Evolutionary conservation across 176 grass and related monocot species (phyloP).

Genomic region (Hordeum vulgare): DNA sequence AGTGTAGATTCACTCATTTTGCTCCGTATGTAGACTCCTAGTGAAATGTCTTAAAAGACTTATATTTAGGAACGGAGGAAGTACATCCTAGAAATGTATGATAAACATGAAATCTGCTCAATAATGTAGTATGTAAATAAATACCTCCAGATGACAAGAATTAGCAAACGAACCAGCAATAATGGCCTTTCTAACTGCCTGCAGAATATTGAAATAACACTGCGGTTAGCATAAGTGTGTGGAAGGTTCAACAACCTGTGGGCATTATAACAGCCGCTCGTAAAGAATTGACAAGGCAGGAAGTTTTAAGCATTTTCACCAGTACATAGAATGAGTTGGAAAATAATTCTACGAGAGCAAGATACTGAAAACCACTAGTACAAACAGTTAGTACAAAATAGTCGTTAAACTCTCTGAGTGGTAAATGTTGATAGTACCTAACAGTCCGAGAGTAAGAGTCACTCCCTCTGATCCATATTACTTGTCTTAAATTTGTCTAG

Average conservation of each 20-base stretch:
- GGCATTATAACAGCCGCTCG: not conserved
- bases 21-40: too few relatives aligned
- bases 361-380: not conserved
- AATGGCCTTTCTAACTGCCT: conserved; percentile 79
- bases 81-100: not conserved
- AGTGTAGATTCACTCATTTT: too few relatives aligned
- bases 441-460: too few relatives aligned
- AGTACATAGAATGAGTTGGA: not conserved
- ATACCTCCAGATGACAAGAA: conserved; percentile 85
- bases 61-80: too few relatives aligned
- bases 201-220: conserved; percentile 28
- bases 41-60: too few relatives aligned
- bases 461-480: too few relatives aligned
- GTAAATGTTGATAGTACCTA: not conserved
- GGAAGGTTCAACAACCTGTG: conserved; percentile 3
- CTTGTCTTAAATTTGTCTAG: too few relatives aligned
- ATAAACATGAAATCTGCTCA: not conserved
- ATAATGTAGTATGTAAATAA: conserved; percentile 3
- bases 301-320: conserved; percentile 5
- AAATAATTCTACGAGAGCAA: not conserved
- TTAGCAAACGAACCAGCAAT: conserved; percentile 89
- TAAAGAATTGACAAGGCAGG: not conserved
- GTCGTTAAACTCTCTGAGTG: not conserved
- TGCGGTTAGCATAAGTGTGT: not conserved
- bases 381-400: not conserved